phyloP scores from a whole-genome alignment of 768 basidiomycete genomes.

The Chalciporus chontae region DNA sequence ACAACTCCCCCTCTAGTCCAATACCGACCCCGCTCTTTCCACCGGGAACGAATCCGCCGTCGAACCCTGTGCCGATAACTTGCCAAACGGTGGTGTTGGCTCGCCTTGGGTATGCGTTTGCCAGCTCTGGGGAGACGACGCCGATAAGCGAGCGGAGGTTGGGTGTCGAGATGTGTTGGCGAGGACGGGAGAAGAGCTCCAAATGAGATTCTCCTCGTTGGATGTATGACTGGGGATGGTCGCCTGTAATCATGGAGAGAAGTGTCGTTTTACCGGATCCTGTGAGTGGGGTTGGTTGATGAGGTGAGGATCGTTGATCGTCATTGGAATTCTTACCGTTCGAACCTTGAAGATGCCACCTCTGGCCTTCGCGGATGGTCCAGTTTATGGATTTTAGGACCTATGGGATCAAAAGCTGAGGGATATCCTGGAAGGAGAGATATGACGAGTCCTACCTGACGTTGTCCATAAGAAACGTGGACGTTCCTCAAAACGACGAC shows the following conservation, averaged over 20 bases:
- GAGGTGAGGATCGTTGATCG: not conserved
- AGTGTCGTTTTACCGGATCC: slow-evolving; percentile 96
- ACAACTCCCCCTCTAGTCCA: slow-evolving; percentile 37
- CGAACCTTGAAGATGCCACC: slow-evolving; percentile 87
- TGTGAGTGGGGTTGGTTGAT: slow-evolving; percentile 21
- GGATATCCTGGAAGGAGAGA: not conserved
- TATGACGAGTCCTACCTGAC: slow-evolving; percentile 42
- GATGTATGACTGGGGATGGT: slow-evolving; percentile 93
- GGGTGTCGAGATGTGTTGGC: slow-evolving; percentile 64
- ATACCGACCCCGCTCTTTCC: slow-evolving; percentile 44
- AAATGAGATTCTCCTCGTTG: slow-evolving; percentile 48
- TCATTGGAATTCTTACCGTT: slow-evolving; percentile 56
- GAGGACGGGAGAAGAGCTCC: slow-evolving; percentile 57
- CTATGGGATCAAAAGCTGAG: slow-evolving; percentile 33
- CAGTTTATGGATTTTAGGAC: slow-evolving; percentile 77
- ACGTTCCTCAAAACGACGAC: slow-evolving; percentile 65
- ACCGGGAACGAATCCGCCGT: slow-evolving; percentile 70
- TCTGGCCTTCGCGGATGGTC: slow-evolving; percentile 76
- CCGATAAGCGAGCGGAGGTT: slow-evolving; percentile 66
- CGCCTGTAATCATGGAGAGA: slow-evolving; percentile 84
- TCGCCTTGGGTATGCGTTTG: slow-evolving; percentile 83
- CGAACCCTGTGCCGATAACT: slow-evolving; percentile 84
- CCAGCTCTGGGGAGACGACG: slow-evolving; percentile 84
- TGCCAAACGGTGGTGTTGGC: slow-evolving; percentile 68
- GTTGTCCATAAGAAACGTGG: slow-evolving; percentile 64